Percentiles rank a stretch among this genome's conserved stretches.
These are phyloP conservation scores for Stromatinia cepivora DNA, from an alignment of 2,329 filamentous ascomycete genomes.

Conservation along the genomic window DNA sequence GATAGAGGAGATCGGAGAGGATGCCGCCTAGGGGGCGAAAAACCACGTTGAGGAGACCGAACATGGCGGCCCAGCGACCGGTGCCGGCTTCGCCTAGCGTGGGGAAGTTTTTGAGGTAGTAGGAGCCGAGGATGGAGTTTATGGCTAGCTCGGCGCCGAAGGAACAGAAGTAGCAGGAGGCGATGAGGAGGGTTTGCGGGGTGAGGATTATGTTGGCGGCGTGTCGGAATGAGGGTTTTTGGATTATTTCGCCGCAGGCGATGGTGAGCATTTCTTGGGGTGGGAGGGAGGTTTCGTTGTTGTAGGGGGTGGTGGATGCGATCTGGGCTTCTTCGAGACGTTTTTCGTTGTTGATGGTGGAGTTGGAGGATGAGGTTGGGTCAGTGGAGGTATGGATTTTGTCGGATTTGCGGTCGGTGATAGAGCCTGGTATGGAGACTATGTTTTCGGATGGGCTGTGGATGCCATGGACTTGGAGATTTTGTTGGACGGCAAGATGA, in stretches of 20 bases:
- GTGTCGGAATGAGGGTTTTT: constrained; percentile 57
- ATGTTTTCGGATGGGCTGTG: constrained; percentile 41
- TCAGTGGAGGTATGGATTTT: constrained; percentile 4
- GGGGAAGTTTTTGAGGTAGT: constrained; percentile 62
- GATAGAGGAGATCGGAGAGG: constrained; percentile 47
- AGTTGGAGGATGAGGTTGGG: constrained; percentile 1
- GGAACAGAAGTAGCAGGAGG: constrained; percentile 60
- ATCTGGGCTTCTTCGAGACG: constrained; percentile 49
- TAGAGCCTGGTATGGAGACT: constrained; percentile 39
- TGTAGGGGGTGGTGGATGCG: constrained; percentile 37
- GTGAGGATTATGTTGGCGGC: constrained; percentile 50
- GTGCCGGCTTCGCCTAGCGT: constrained; percentile 56
- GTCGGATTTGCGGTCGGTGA: constrained; percentile 29
- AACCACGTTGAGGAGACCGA: constrained; percentile 71
- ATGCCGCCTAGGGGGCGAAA: constrained; percentile 67
- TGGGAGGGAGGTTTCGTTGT: constrained; percentile 49
- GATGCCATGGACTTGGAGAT: constrained; percentile 49
- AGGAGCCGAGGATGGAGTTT: constrained; percentile 59
- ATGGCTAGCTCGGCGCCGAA: constrained; percentile 64
- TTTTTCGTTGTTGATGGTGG: constrained; percentile 40
- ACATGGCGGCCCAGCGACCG: constrained; percentile 69
- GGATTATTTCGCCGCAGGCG: constrained; percentile 53
- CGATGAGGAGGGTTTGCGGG: constrained; percentile 56
- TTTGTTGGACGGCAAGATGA: constrained; percentile 45
- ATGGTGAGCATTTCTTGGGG: constrained; percentile 54